Evolutionary conservation across 352 stramenopile species (phyloP).

Genomic region (Globisporangium solare): DNA sequence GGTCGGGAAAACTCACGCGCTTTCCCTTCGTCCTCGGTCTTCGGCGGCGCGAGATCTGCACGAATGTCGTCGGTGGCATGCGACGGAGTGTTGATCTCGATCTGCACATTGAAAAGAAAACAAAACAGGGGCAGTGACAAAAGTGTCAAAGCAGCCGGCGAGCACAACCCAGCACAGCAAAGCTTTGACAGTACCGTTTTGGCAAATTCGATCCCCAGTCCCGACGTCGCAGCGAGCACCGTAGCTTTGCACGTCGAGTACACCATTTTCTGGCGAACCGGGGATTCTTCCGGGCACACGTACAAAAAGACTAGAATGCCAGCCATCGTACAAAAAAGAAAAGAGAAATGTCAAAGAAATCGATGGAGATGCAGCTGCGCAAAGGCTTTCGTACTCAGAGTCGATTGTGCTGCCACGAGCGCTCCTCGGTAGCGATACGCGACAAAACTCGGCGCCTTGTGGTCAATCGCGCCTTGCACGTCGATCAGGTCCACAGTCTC

Average conservation of each 20-base stretch:
- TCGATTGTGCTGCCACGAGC: slow-evolving; percentile 23
- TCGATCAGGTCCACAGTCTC: slow-evolving; percentile 69
- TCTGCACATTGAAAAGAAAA: slow-evolving; percentile 20
- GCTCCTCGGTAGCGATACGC: slow-evolving; percentile 63
- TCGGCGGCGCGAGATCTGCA: slow-evolving; percentile 40
- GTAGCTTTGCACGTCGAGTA: slow-evolving; percentile 89
- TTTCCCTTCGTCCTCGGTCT: slow-evolving; percentile 61
- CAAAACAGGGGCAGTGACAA: neutral
- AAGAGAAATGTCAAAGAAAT: neutral
- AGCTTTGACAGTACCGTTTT: slow-evolving; percentile 32
- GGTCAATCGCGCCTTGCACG: slow-evolving; percentile 50
- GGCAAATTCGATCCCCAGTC: slow-evolving; percentile 66
- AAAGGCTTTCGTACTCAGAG: slow-evolving; percentile 25
- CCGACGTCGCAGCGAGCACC: slow-evolving; percentile 59
- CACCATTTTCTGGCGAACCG: slow-evolving; percentile 88
- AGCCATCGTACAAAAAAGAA: neutral
- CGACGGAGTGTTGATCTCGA: slow-evolving; percentile 68
- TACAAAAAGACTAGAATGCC: slow-evolving; percentile 88
- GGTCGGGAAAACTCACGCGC: slow-evolving; percentile 73
- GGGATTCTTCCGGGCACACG: slow-evolving; percentile 83
- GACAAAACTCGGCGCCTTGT: slow-evolving; percentile 70
- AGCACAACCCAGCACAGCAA: too few species aligned
- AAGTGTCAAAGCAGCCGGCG: neutral
- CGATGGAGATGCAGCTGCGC: too few species aligned
- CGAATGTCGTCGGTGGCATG: slow-evolving; percentile 66